phyloP scores from a whole-genome alignment of 768 basidiomycete species.

The Tylopilus sp. region DNA sequence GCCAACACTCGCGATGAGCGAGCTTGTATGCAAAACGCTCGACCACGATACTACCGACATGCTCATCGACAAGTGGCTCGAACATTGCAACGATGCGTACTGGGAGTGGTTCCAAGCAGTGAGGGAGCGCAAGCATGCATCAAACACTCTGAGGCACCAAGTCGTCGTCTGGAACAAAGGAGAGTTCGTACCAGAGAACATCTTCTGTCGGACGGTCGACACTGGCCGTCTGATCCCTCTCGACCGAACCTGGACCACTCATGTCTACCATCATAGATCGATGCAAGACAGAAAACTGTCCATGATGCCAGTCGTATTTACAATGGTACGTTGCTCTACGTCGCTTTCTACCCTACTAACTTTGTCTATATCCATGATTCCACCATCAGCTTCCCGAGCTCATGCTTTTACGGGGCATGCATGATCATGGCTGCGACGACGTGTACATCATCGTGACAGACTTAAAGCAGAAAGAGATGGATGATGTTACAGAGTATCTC shows the following conservation, averaged over 20 bases:
- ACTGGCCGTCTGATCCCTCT: constrained; percentile 75
- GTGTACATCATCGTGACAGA: constrained; percentile 78
- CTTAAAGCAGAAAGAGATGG: constrained; percentile 76
- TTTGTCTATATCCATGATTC: not conserved
- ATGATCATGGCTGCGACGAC: constrained; percentile 75
- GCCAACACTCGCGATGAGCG: constrained; percentile 68
- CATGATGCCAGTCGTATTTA: constrained; percentile 80
- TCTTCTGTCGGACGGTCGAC: constrained; percentile 77
- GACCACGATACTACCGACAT: constrained; percentile 74
- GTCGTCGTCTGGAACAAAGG: constrained; percentile 58
- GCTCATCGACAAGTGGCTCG: constrained; percentile 83
- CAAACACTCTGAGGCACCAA: constrained; percentile 48
- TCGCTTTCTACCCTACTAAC: not conserved
- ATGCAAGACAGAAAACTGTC: constrained; percentile 69
- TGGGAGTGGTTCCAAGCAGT: constrained; percentile 74
- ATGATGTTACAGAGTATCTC: constrained; percentile 76
- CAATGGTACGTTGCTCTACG: constrained; percentile 51
- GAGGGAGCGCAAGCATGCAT: constrained; percentile 61
- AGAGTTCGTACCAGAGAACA: constrained; percentile 73
- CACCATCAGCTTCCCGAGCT: constrained; percentile 64
- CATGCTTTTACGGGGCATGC: constrained; percentile 78
- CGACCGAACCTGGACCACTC: constrained; percentile 79
- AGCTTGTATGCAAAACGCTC: constrained; percentile 75
- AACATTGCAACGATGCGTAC: constrained; percentile 72
- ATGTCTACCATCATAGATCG: constrained; percentile 74